These are phyloP conservation scores for Aspergillus sp. DNA, from an alignment of 2,329 filamentous ascomycete species.

Conservation along the genomic window DNA sequence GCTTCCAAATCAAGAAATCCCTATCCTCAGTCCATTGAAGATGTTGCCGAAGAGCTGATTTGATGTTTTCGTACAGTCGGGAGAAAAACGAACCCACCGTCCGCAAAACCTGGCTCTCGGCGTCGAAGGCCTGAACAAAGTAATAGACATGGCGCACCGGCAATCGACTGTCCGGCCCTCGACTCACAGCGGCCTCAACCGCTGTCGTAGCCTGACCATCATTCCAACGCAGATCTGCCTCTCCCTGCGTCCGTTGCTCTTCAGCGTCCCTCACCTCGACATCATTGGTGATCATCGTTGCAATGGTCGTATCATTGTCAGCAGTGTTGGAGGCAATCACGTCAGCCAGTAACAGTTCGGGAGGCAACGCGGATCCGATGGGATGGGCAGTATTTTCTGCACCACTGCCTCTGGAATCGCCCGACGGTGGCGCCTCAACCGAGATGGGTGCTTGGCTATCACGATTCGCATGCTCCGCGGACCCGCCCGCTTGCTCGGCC, in stretches of 20 bases:
- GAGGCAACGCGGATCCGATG: not conserved
- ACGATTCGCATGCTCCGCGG: not conserved
- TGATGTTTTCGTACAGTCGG: conserved; percentile 31
- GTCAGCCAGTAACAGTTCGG: conserved; percentile 1
- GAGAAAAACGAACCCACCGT: conserved; percentile 36
- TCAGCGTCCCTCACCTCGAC: conserved; percentile 14
- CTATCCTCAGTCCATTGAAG: conserved; percentile 29
- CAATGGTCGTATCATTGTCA: conserved; percentile 20
- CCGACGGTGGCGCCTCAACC: not conserved
- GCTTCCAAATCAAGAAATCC: conserved; percentile 37
- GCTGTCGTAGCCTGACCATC: not conserved
- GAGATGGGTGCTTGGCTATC: not conserved
- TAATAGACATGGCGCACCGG: conserved; percentile 35
- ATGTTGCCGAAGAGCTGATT: conserved; percentile 30
- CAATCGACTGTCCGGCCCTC: conserved; percentile 9
- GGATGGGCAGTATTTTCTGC: not conserved
- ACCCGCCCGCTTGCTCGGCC: too few species aligned
- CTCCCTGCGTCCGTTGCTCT: not conserved
- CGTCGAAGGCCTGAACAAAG: conserved; percentile 45
- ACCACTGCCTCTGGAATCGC: not conserved
- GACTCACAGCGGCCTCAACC: not conserved
- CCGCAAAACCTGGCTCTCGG: conserved; percentile 36
- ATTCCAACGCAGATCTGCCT: conserved; percentile 4
- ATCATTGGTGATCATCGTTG: conserved; percentile 22
- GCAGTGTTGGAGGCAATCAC: conserved; percentile 10